Base-by-base conservation (phyloP, 257 asterid genomes). In the Perilla frutescens region DNA sequence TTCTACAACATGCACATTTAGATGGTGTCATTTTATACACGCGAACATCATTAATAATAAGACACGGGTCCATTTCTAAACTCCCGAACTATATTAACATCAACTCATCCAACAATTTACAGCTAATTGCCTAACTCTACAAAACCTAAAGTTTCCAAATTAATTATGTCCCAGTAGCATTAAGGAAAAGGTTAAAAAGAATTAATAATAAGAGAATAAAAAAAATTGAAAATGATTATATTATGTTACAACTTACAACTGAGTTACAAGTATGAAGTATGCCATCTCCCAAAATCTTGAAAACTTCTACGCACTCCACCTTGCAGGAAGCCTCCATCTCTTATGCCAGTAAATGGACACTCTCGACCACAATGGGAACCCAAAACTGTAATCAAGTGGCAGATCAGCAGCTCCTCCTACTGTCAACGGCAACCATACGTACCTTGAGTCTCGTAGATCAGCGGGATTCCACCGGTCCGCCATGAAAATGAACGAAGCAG, bases 401-500 rank as follows among this genome's bases (percentile, higher is more conserved):
- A 76, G 89, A 72, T 95, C 96, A 9, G 88, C 96, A 9, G 90
- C 88, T 53, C 96, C 98, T 7, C 90, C 85, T 13, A 92, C 86
- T 1, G 80, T 89, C 75, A 95, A 59, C 6, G 99, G 99, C 78
- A 95, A 47, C 99, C 99, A 95, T 1, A 95, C 86, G 11, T 95
- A 92, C 63, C 99, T 87, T 39, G 99, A 92, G 77, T 95, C 96
- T 74, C 90, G 83, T 80, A 95, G 81, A 80, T 92, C 96, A 3
- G 97, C 93, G 0, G 97, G 98, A 76, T 87, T 90, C 99, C 99
- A 95, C 14, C 99, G 68, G 73, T 95, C 99, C 29, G 98, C 97
- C 98, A 95, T 89, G 84, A 92, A 92, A 47, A 92, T 71, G 48
- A 87, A 95, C 14, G 64, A 76, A 6, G 94, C 96, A 0, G 86